Evolutionary conservation across 306 rosid species (phyloP), one percentile per base, ranked within the genome.

Genomic region (Lotus japonicus): DNA sequence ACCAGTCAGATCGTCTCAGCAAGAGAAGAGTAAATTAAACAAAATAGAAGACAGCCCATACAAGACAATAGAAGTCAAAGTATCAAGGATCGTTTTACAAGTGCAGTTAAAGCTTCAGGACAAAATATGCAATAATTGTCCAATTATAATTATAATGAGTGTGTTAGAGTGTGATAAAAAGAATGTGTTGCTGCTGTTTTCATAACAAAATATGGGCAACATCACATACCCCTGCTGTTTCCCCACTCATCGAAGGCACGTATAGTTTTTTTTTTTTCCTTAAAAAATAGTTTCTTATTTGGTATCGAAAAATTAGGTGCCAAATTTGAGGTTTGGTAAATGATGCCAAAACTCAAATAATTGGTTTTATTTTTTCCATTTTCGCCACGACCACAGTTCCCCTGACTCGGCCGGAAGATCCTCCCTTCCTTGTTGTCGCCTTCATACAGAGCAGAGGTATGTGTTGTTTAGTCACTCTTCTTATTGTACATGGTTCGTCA

Each of bases 261-360:
- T 56, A 54, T 49, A 18, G 35, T 46, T 18, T 5, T 1, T 21
- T 5, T 6, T 26, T 45, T 14, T 33, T 35, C 42, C 33, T 21
- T n/a, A 17, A 67, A 42, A 23, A 21, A 59, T 9, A 58, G 33
- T 72, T 53, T 35, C 55, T 0, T 14, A 66, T 45, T 31, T 55
- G 73, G 12, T 63, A 54, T 41, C 81, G 81, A 48, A 60, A 81
- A 76, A 36, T 76, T 80, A 80, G 81, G 84, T 53, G 5, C 42
- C 15, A 66, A 49, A 66, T 66, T 49, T 67, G 71, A 45, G 38
- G 73, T 76, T 66, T 60, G 81, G 79, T 76, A 66, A 67, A 76
- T 71, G 77, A 72, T 9, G 79, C 64, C 84, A 81, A 81, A 76
- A 14, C 67, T 46, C 21, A 75, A 66, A 80, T 81, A 19, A 81